phyloP scores from a whole-genome alignment of 2,329 filamentous ascomycete genomes.

The Whalleya microplaca region DNA sequence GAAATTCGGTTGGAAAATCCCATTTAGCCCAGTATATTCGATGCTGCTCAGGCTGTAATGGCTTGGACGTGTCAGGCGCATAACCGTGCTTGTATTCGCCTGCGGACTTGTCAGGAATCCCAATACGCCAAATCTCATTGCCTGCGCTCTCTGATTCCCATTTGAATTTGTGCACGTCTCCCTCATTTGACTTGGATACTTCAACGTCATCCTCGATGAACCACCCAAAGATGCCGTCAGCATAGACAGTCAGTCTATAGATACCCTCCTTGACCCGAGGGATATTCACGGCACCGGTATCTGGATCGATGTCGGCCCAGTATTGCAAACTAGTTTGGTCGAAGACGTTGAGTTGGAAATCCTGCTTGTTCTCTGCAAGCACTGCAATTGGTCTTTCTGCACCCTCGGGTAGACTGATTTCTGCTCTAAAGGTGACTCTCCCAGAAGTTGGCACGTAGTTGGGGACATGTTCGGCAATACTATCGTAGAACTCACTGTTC shows the following conservation, averaged over 20 bases:
- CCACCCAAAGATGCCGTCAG: slow-evolving; percentile 64
- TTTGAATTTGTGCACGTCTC: slow-evolving; percentile 26
- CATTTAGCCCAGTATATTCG: slow-evolving; percentile 63
- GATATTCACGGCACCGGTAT: slow-evolving; percentile 54
- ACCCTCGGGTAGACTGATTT: slow-evolving; percentile 54
- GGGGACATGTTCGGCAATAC: slow-evolving; percentile 60
- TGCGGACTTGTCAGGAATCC: slow-evolving; percentile 61
- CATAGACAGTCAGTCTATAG: slow-evolving; percentile 66
- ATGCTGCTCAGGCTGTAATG: slow-evolving; percentile 58
- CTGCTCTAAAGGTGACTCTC: slow-evolving; percentile 55
- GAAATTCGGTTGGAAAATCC: slow-evolving; percentile 63
- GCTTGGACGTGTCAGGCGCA: slow-evolving; percentile 50
- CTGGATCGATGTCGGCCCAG: slow-evolving; percentile 55
- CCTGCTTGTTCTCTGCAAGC: slow-evolving; percentile 53
- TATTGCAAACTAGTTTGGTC: slow-evolving; percentile 61
- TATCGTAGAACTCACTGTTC: slow-evolving; percentile 66
- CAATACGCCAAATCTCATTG: slow-evolving; percentile 62
- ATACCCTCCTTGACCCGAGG: slow-evolving; percentile 58
- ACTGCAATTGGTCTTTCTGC: slow-evolving; percentile 59
- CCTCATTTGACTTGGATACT: slow-evolving; percentile 43
- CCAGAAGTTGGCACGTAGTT: slow-evolving; percentile 58
- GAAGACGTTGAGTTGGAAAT: slow-evolving; percentile 63
- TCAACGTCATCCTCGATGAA: slow-evolving; percentile 56
- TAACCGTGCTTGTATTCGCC: slow-evolving; percentile 64
- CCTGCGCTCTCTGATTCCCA: neutral